A percentile compares a stretch with the other conserved stretches of the same genome.
Evolutionary conservation across 2,329 filamentous ascomycete genomes (phyloP).

Genomic region (Penicillium sp.): DNA sequence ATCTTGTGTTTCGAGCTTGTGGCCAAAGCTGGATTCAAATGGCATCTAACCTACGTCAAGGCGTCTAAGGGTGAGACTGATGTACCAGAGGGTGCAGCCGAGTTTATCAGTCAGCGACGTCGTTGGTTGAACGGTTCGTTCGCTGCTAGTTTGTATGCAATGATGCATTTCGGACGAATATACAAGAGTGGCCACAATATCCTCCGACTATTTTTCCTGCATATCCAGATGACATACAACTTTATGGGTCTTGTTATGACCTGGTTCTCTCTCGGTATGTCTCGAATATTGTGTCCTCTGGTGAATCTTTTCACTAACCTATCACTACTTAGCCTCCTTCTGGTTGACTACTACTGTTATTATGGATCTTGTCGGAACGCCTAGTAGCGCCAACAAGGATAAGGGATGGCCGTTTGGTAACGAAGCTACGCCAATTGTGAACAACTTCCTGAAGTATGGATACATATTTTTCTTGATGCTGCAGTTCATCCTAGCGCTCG

Average conservation of each 20-base stretch:
- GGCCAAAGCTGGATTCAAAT: conserved; percentile 95
- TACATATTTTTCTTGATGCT: conserved; percentile 87
- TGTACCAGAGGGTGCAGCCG: conserved; percentile 89
- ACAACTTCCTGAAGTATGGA: conserved; percentile 82
- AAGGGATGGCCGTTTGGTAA: conserved; percentile 26
- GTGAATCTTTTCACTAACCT: not conserved
- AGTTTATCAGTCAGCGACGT: conserved; percentile 95
- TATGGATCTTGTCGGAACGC: conserved; percentile 27
- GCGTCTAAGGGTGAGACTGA: conserved; percentile 98
- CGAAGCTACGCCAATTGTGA: conserved; percentile 68
- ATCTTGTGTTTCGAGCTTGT: conserved; percentile 98
- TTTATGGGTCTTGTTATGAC: conserved; percentile 79
- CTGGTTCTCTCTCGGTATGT: conserved; percentile 70
- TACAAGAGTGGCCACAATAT: conserved; percentile 97
- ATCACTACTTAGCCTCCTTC: conserved; percentile 18
- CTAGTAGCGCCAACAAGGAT: conserved; percentile 18
- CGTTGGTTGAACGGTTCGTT: conserved; percentile 99
- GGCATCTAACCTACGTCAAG: conserved; percentile 98
- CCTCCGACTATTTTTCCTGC: conserved; percentile 95
- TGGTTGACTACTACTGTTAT: conserved; percentile 28
- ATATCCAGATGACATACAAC: conserved; percentile 93
- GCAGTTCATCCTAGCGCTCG: conserved; percentile 91
- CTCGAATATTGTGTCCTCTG: conserved; percentile 7
- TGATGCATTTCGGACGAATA: conserved; percentile 97
- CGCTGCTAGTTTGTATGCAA: conserved; percentile 87